These are phyloP conservation scores for Lecanicillium sp. DNA, from an alignment of 2,329 filamentous ascomycete species.

Conservation along the genomic window DNA sequence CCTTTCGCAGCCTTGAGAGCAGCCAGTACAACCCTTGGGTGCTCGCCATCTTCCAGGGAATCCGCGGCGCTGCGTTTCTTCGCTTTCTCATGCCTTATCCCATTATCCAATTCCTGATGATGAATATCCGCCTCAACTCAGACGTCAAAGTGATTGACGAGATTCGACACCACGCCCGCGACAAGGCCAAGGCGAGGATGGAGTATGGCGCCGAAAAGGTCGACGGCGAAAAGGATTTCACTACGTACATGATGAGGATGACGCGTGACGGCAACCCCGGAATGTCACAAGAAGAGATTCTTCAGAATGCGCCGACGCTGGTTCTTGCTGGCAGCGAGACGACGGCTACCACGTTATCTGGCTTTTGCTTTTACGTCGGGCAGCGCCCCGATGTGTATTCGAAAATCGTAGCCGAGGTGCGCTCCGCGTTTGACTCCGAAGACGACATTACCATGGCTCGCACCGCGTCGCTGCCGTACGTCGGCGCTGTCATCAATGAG, in stretches of 20 bases:
- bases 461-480: conserved; percentile 22
- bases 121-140: background rate
- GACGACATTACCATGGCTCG: conserved; percentile 29
- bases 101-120: background rate
- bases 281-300: conserved; percentile 27
- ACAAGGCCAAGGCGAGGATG: conserved; percentile 14
- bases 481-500: conserved; percentile 34
- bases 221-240: conserved; percentile 13
- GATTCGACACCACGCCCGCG: conserved; percentile 14
- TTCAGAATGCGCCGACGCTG: conserved; percentile 13
- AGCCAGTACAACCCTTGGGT: conserved; percentile 20
- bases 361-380: conserved; percentile 21
- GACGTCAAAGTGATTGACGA: background rate
- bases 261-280: conserved; percentile 21
- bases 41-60: conserved; percentile 11
- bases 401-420: conserved; percentile 26
- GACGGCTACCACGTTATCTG: conserved; percentile 22
- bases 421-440: conserved; percentile 23
- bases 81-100: conserved; percentile 11
- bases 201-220: conserved; percentile 14
- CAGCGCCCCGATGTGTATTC: conserved; percentile 20
- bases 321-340: conserved; percentile 26
- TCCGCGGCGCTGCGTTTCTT: conserved; percentile 7
- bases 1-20: conserved; percentile 27
- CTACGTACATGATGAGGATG: conserved; percentile 20